Evolutionary conservation across 169 alveolate species (phyloP).

Genomic region (Ichthyophthirius multifiliis): DNA sequence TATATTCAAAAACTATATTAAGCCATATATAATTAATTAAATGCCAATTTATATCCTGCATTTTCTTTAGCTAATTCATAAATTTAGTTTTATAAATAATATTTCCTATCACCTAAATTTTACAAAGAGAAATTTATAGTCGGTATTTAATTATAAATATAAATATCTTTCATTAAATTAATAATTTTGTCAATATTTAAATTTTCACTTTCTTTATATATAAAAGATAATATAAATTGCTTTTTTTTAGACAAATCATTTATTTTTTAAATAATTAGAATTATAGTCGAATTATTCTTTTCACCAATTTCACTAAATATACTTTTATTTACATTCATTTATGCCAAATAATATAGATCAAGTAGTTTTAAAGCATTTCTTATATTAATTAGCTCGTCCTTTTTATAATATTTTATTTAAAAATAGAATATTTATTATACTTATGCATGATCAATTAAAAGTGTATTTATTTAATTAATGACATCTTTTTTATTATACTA

Average conservation of each 20-base stretch:
- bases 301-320: not conserved
- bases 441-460: not conserved
- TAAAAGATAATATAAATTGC: not conserved
- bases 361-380: not conserved
- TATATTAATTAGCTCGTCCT: not conserved
- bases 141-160: not conserved
- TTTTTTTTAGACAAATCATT: not conserved
- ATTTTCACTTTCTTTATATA: not conserved
- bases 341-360: not conserved
- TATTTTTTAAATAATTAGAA: not conserved
- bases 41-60: slow-evolving; percentile 1
- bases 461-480: not conserved
- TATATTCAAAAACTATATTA: too few relatives aligned
- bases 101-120: not conserved
- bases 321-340: not conserved
- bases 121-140: not conserved
- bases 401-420: not conserved
- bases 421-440: not conserved
- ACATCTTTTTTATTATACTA: not conserved
- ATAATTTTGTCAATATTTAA: not conserved
- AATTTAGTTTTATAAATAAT: not conserved
- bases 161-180: not conserved
- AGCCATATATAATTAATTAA: slow-evolving; percentile 1
- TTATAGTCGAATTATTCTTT: not conserved
- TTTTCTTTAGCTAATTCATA: slow-evolving; percentile 1